Conservation (phyloP, 2,329 filamentous ascomycete species). For the Dendryphion nanum region DNA sequence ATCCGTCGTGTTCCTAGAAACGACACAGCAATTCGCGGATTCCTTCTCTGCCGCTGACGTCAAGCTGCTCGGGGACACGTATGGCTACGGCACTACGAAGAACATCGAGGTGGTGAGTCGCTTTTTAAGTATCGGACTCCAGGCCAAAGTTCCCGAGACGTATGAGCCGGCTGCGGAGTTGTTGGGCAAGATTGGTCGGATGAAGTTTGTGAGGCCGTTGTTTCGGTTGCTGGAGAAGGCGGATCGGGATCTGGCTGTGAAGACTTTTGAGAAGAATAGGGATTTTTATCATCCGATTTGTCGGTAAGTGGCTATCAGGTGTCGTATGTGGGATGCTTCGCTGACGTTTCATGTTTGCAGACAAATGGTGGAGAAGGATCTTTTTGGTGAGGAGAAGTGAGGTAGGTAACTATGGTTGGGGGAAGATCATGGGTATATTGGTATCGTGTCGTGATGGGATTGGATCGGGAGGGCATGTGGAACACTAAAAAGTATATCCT, state of each 20-base stretch:
- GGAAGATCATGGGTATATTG: too few relatives aligned
- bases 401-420: too few relatives aligned
- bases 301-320: not conserved
- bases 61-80: slow-evolving; percentile 69
- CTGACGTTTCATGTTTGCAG: slow-evolving; percentile 9
- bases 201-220: slow-evolving; percentile 94
- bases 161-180: slow-evolving; percentile 72
- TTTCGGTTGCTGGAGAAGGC: slow-evolving; percentile 74
- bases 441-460: too few relatives aligned
- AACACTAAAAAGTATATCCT: too few relatives aligned
- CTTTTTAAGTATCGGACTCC: slow-evolving; percentile 77
- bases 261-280: slow-evolving; percentile 82
- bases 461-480: too few relatives aligned
- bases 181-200: slow-evolving; percentile 79
- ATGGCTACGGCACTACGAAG: slow-evolving; percentile 69
- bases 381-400: slow-evolving; percentile 50
- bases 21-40: slow-evolving; percentile 65
- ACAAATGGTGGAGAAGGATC: slow-evolving; percentile 79
- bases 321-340: not conserved
- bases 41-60: slow-evolving; percentile 66
- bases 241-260: slow-evolving; percentile 70
- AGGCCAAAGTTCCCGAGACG: slow-evolving; percentile 66
- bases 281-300: slow-evolving; percentile 91
- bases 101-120: slow-evolving; percentile 85
- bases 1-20: slow-evolving; percentile 85